phyloP scores from a whole-genome alignment of 1,284 basidiomycete genomes.

The Ceratobasidium sp. region DNA sequence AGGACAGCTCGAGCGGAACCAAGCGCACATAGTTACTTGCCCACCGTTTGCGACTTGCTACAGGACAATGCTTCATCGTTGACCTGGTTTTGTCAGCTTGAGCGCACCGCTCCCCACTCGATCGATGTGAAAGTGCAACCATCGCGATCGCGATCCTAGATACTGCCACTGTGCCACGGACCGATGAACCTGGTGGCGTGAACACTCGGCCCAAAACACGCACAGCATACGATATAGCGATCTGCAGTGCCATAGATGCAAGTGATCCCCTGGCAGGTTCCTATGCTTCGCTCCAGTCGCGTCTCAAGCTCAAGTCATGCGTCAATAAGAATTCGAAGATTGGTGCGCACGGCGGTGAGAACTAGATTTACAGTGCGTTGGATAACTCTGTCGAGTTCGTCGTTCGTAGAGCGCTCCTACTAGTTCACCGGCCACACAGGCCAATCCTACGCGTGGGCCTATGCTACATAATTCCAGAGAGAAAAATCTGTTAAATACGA shows the following conservation, averaged over 20 bases:
- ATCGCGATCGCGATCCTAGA: constrained; percentile 73
- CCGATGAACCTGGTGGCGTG: constrained; percentile 56
- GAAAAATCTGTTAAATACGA: constrained; percentile 59
- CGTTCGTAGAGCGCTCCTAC: constrained; percentile 73
- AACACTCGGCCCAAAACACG: constrained; percentile 67
- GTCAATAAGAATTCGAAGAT: constrained; percentile 68
- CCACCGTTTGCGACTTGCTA: constrained; percentile 43
- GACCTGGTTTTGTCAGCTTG: background rate
- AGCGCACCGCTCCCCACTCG: constrained; percentile 50
- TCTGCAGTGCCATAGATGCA: constrained; percentile 68
- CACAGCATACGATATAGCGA: constrained; percentile 68
- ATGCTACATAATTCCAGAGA: constrained; percentile 57
- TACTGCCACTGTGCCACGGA: constrained; percentile 70
- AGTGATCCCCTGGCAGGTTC: constrained; percentile 58
- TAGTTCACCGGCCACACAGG: constrained; percentile 74
- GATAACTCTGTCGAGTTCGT: constrained; percentile 72
- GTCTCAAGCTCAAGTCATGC: constrained; percentile 57
- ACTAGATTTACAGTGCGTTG: constrained; percentile 72
- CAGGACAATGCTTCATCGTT: constrained; percentile 32
- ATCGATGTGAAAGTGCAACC: constrained; percentile 72
- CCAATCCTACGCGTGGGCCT: constrained; percentile 72
- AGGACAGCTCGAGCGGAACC: constrained; percentile 50
- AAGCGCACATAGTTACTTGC: constrained; percentile 1
- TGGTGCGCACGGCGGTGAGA: constrained; percentile 67
- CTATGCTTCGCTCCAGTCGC: constrained; percentile 53